phyloP scores from a whole-genome alignment of 805 yeast genomes.

The Scheffersomyces lignosus region DNA sequence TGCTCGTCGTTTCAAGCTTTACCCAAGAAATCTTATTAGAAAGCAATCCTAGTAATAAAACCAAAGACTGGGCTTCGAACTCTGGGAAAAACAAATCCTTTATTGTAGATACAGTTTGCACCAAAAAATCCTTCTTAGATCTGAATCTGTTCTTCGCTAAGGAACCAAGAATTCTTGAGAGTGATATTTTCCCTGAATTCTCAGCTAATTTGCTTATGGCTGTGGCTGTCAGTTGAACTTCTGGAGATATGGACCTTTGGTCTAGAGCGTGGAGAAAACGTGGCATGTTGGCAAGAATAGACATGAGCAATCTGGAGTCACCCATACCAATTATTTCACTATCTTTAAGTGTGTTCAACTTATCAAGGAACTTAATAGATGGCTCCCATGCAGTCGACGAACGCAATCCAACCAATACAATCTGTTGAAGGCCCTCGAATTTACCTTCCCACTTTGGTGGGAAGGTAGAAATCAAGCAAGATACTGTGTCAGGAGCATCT shows the following conservation, averaged over 20 bases:
- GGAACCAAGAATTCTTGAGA: conserved; percentile 75
- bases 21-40: conserved; percentile 80
- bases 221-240: conserved; percentile 44
- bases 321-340: conserved; percentile 78
- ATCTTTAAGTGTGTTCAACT: conserved; percentile 62
- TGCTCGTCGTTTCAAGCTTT: conserved; percentile 72
- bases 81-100: conserved; percentile 68
- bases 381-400: conserved; percentile 80
- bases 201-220: conserved; percentile 61
- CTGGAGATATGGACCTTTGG: conserved; percentile 44
- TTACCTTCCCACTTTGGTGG: conserved; percentile 96
- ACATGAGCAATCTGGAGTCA: conserved; percentile 64
- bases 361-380: conserved; percentile 70
- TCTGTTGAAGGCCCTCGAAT: conserved; percentile 83
- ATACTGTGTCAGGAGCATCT: conserved; percentile 81
- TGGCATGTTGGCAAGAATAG: conserved; percentile 79
- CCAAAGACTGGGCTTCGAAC: conserved; percentile 70
- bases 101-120: conserved; percentile 76
- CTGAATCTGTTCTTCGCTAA: conserved; percentile 78
- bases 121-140: conserved; percentile 84
- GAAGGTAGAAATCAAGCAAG: conserved; percentile 78
- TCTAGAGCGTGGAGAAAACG: conserved; percentile 82
- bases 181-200: conserved; percentile 50
- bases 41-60: conserved; percentile 73
- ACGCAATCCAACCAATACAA: conserved; percentile 78